Conservation (phyloP, 2,329 filamentous ascomycete genomes). For the Fonsecaea pugnacius region DNA sequence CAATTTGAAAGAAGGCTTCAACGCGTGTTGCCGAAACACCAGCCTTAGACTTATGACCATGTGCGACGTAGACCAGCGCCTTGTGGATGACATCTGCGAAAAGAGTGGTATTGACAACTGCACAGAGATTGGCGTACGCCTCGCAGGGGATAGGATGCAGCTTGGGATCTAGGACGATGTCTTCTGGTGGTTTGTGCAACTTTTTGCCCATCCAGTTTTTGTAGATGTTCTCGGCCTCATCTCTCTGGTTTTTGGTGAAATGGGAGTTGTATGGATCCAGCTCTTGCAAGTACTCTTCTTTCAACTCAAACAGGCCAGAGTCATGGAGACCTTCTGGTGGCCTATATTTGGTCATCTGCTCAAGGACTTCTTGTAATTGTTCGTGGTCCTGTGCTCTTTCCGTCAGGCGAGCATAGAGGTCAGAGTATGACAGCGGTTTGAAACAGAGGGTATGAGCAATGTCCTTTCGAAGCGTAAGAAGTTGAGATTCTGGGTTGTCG, state of each 20-base stretch:
- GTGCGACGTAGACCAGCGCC: constrained; percentile 78
- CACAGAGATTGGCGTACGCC: constrained; percentile 74
- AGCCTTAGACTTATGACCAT: constrained; percentile 70
- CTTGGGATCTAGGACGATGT: constrained; percentile 90
- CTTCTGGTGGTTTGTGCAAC: constrained; percentile 76
- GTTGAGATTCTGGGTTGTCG: constrained; percentile 66
- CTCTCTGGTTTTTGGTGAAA: constrained; percentile 94
- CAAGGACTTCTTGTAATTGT: constrained; percentile 80
- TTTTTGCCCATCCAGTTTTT: constrained; percentile 85
- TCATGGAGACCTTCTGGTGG: constrained; percentile 89
- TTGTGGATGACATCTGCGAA: constrained; percentile 93
- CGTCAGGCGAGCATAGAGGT: constrained; percentile 81
- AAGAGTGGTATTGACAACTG: constrained; percentile 79
- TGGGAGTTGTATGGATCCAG: constrained; percentile 96
- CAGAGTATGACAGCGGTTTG: constrained; percentile 92
- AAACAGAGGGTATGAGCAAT: constrained; percentile 94
- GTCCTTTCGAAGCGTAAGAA: constrained; percentile 79
- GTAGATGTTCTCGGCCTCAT: constrained; percentile 90
- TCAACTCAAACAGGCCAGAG: constrained; percentile 91
- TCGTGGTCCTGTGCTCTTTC: constrained; percentile 90
- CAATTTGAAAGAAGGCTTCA: constrained; percentile 88
- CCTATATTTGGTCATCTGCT: constrained; percentile 86
- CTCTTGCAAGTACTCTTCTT: constrained; percentile 80
- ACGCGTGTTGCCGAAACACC: constrained; percentile 79
- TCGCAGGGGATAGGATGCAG: constrained; percentile 76